Evolutionary conservation across 495 filamentous ascomycete species (phyloP), one percentile per base, ranked within the genome.

Genomic region (Annulohypoxylon stygium): DNA sequence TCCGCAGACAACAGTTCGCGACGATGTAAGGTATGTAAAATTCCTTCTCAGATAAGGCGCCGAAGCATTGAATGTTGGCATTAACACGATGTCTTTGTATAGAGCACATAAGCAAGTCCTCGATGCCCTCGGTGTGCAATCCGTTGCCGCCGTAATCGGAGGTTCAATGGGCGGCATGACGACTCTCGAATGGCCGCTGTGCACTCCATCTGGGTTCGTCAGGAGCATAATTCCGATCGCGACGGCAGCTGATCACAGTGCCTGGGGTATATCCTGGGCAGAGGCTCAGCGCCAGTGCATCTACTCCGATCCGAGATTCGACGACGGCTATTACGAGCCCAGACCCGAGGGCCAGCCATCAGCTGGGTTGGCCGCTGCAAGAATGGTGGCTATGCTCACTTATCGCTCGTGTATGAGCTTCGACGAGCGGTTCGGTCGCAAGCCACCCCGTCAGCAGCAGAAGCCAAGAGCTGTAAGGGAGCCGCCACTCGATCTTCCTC

Each of bases 311-410:
- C 70, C 76, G 0, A 71, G 67, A 8, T 81, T 78, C 69, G 62
- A 72, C 30, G 74, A 78, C 39, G 81, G 81, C 4, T 76, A 75
- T 53, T 83, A 83, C 55, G 71, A 75, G 12, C 74, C 78, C 7
- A 30, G 25, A 12, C 80, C 80, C 0, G 76, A 74, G 34, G 76
- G 73, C 0, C 76, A 78, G 47, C 81, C 81, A 8, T 73, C 69
- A 0, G 60, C 63, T 1, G 81, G 81, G 5, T 67, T 83, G 12
- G 76, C 75, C 12, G 77, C 79, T 0, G 81, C 81, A 2, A 73
- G 81, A 26, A 83, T 81, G 81, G 78, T 81, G 2, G 80, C 81
- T n/a, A 81, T 81, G 77, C 78, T 83, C 14, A 81, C 81, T 1
- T 83, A 83, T 50, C 79, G 80, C 3, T 81, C 80, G 20, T 76